These are phyloP conservation scores for Talaromyces sp. DNA, from an alignment of 2,329 filamentous ascomycete species.

Conservation along the genomic window DNA sequence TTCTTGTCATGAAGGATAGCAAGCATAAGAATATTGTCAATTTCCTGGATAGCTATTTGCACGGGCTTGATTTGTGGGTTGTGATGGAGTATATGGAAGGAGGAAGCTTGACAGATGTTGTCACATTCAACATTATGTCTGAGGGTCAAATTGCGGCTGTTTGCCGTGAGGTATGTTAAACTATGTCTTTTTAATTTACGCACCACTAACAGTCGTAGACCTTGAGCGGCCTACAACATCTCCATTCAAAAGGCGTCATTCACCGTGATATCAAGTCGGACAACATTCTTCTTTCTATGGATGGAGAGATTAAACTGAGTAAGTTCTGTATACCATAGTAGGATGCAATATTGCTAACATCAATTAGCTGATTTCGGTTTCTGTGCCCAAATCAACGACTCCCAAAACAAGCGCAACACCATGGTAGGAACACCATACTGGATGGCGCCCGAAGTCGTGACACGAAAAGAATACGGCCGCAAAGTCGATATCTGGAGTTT, in stretches of 20 bases:
- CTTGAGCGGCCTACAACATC: conserved; percentile 83
- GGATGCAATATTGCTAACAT: conserved; percentile 27
- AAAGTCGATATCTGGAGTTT: conserved; percentile 99
- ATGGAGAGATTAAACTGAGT: conserved; percentile 98
- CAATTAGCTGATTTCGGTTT: conserved; percentile 88
- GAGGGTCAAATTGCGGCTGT: conserved; percentile 96
- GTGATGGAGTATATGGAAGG: conserved; percentile 99
- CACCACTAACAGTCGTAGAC: conserved; percentile 51
- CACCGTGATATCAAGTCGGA: conserved; percentile 99
- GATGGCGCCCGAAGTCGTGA: conserved; percentile 99
- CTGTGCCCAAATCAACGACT: conserved; percentile 96
- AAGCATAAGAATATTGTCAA: conserved; percentile 99
- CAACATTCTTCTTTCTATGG: conserved; percentile 89
- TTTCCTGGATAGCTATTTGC: conserved; percentile 95
- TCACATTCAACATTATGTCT: conserved; percentile 99
- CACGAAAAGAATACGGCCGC: conserved; percentile 92
- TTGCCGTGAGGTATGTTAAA: conserved; percentile 68
- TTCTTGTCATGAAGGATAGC: conserved; percentile 98
- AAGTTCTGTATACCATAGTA: conserved; percentile 39
- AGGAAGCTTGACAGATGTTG: conserved; percentile 93
- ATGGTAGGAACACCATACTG: conserved; percentile 99
- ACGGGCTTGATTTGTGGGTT: conserved; percentile 90
- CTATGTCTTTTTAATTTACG: no score
- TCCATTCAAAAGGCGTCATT: conserved; percentile 97
- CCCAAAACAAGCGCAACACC: conserved; percentile 93